Conservation (phyloP, 768 basidiomycete species). For the Neoboletus magnificus region DNA sequence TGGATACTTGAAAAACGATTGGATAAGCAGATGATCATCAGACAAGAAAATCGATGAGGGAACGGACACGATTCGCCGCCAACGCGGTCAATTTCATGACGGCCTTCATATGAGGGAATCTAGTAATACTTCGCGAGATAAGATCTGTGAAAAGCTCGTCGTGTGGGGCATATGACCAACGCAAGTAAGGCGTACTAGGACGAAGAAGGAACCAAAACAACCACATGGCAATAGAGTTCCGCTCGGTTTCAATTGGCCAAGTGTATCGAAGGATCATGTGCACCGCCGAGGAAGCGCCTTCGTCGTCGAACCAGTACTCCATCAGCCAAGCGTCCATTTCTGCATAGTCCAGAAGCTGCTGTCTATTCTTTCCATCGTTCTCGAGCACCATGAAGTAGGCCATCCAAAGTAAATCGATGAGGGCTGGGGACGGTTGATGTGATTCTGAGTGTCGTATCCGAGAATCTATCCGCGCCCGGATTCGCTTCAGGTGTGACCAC, state of each 20-base stretch:
- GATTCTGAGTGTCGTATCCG: conserved; percentile 19
- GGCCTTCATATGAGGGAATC: conserved; percentile 44
- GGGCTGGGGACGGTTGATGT: conserved; percentile 16
- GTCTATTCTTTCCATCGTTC: conserved; percentile 70
- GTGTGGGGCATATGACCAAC: not conserved
- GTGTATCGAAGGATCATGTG: conserved; percentile 38
- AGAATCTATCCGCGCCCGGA: conserved; percentile 40
- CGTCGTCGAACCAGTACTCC: conserved; percentile 61
- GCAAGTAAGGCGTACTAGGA: conserved; percentile 44
- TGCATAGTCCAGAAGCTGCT: conserved; percentile 69
- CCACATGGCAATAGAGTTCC: conserved; percentile 70
- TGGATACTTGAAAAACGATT: conserved; percentile 49
- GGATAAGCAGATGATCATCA: conserved; percentile 2
- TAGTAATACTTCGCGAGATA: conserved; percentile 38
- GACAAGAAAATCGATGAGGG: conserved; percentile 13
- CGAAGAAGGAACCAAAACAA: conserved; percentile 70
- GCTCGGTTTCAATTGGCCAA: conserved; percentile 57
- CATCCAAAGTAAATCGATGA: conserved; percentile 53
- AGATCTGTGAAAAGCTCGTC: conserved; percentile 40
- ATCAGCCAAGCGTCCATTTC: conserved; percentile 59
- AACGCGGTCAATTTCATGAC: conserved; percentile 61
- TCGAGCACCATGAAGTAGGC: conserved; percentile 80
- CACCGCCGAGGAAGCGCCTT: conserved; percentile 53
- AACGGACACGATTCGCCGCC: conserved; percentile 59
- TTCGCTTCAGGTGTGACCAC: conserved; percentile 53